These are phyloP conservation scores for Drosera spatulata DNA, from an alignment of 179 eudicot genomes.

Conservation along the genomic window DNA sequence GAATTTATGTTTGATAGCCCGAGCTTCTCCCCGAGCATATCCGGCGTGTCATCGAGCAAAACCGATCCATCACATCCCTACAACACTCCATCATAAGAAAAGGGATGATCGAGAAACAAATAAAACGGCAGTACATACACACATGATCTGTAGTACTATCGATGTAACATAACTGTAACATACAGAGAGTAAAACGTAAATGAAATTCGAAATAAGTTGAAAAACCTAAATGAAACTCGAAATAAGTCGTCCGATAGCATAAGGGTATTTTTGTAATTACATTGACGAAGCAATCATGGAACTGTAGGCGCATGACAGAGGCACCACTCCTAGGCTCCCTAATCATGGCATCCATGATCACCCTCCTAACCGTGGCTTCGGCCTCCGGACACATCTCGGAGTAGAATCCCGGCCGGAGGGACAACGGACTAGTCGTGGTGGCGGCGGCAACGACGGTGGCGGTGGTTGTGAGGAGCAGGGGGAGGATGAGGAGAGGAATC, in stretches of 20 bases:
- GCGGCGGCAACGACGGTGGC: slow-evolving; percentile 4
- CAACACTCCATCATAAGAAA: neutral
- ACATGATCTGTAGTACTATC: neutral
- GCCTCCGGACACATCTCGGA: slow-evolving; percentile 50
- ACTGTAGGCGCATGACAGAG: slow-evolving; percentile 80
- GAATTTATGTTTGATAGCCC: slow-evolving; percentile 65
- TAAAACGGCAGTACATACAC: neutral
- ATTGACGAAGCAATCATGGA: slow-evolving; percentile 77
- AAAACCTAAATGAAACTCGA: neutral
- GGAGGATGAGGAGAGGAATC: slow-evolving; percentile 2
- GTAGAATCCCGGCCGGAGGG: slow-evolving; percentile 42
- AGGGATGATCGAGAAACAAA: neutral
- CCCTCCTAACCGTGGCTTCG: slow-evolving; percentile 36
- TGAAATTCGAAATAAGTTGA: neutral
- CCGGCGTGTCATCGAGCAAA: slow-evolving; percentile 60
- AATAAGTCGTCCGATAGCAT: neutral
- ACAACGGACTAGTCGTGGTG: slow-evolving; percentile 1
- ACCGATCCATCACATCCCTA: slow-evolving; percentile 79
- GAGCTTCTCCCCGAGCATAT: slow-evolving; percentile 64
- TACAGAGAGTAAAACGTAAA: neutral
- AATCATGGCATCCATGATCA: slow-evolving; percentile 43
- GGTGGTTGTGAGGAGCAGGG: slow-evolving; percentile 7
- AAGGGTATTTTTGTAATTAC: slow-evolving; percentile 11
- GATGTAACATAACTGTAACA: neutral
- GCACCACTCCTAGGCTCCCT: slow-evolving; percentile 56